phyloP scores from a whole-genome alignment of 2,329 filamentous ascomycete genomes.

The Ilyonectria robusta region DNA sequence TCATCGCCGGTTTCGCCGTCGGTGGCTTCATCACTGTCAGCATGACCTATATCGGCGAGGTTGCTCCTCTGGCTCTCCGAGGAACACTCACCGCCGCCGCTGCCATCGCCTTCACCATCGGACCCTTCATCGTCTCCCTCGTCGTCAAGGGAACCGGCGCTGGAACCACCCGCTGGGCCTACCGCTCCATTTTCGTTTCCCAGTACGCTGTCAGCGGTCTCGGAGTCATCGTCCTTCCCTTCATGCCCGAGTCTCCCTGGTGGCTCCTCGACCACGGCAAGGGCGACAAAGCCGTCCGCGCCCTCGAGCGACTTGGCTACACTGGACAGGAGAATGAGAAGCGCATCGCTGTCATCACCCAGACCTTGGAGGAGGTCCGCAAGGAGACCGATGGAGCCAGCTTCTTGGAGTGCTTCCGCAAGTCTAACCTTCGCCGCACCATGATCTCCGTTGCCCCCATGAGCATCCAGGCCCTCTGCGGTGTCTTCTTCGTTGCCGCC shows the following conservation, averaged over 20 bases:
- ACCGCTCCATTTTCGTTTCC: constrained; percentile 35
- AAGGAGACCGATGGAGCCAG: constrained; percentile 35
- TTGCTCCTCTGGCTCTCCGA: constrained; percentile 36
- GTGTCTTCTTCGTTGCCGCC: constrained; percentile 35
- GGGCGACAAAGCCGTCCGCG: constrained; percentile 26
- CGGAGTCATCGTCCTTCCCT: constrained; percentile 26
- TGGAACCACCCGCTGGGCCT: constrained; percentile 31
- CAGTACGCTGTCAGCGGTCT: constrained; percentile 37
- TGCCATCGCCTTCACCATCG: constrained; percentile 36
- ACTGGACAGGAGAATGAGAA: constrained; percentile 27
- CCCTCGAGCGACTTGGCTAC: constrained; percentile 32
- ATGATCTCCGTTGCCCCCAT: constrained; percentile 39
- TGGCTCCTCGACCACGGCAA: constrained; percentile 33
- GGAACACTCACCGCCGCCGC: constrained; percentile 33
- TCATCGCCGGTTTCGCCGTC: constrained; percentile 35
- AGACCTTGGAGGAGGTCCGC: constrained; percentile 33
- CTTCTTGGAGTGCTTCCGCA: constrained; percentile 40
- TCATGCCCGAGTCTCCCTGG: constrained; percentile 40
- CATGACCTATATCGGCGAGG: constrained; percentile 40
- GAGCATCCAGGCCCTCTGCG: constrained; percentile 35
- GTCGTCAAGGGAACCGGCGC: constrained; percentile 32
- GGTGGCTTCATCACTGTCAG: constrained; percentile 34
- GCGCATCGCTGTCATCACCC: constrained; percentile 33
- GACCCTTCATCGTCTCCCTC: constrained; percentile 34
- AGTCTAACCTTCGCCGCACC: constrained; percentile 39